Evolutionary conservation across 805 yeast genomes (phyloP).

Genomic region (Ogataea methylovora): DNA sequence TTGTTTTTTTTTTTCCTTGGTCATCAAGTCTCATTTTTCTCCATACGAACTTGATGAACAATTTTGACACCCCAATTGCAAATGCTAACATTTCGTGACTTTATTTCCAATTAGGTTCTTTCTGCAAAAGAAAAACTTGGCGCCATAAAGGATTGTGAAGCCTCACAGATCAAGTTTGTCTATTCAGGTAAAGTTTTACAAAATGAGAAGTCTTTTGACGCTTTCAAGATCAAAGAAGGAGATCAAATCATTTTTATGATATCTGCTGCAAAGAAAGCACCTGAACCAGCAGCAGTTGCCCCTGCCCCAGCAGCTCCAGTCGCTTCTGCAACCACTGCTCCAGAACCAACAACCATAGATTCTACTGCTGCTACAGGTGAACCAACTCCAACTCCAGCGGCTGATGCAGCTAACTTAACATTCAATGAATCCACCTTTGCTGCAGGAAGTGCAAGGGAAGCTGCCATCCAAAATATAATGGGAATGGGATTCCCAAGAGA

Average conservation of each 20-base stretch:
- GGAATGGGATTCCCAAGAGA: constrained; percentile 93
- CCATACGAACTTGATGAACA: too few relatives aligned
- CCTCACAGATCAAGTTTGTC: constrained; percentile 76
- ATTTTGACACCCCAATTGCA: too few relatives aligned
- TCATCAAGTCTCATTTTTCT: too few relatives aligned
- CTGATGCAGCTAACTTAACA: constrained; percentile 10
- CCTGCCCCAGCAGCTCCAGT: constrained; percentile 19
- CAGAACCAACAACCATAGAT: constrained; percentile 14
- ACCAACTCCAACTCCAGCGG: constrained; percentile 10
- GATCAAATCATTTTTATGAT: constrained; percentile 93
- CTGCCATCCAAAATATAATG: constrained; percentile 74
- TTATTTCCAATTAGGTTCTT: constrained; percentile 41
- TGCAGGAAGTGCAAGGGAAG: constrained; percentile 69
- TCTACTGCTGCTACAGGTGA: constrained; percentile 17
- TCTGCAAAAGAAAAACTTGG: constrained; percentile 73
- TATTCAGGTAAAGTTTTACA: constrained; percentile 85
- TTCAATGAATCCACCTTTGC: constrained; percentile 54
- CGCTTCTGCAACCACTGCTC: constrained; percentile 17
- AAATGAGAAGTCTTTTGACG: constrained; percentile 69
- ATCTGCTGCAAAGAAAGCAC: constrained; percentile 40
- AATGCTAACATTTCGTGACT: too few relatives aligned
- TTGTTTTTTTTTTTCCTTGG: too few relatives aligned
- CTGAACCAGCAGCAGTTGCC: constrained; percentile 20
- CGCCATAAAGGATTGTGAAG: constrained; percentile 56
- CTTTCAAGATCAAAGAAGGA: constrained; percentile 70